Percentiles rank a stretch among this genome's conserved stretches.
These are phyloP conservation scores for Saccharomycopsis microspora DNA, from an alignment of 805 yeast genomes.

Conservation along the genomic window DNA sequence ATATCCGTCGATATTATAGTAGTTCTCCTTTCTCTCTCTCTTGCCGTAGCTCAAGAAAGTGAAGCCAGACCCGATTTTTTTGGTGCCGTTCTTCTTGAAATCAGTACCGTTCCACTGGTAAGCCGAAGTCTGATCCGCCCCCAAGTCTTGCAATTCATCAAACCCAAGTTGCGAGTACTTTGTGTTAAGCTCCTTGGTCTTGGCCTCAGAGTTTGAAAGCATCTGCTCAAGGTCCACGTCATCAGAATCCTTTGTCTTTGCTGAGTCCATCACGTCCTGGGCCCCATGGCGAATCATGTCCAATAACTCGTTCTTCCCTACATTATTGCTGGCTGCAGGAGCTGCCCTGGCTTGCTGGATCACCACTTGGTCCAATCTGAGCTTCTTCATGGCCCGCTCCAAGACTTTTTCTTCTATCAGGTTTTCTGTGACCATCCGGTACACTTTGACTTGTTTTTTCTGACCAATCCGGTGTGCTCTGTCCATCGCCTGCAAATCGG, in stretches of 20 bases:
- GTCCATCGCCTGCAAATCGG: conserved; percentile 84
- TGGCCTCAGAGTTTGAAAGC: conserved; percentile 47
- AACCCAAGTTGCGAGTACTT: conserved; percentile 60
- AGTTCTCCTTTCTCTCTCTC: conserved; percentile 75
- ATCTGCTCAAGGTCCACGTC: conserved; percentile 53
- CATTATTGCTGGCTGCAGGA: conserved; percentile 26
- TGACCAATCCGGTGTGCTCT: conserved; percentile 86
- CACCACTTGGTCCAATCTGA: conserved; percentile 70
- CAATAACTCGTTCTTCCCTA: conserved; percentile 59
- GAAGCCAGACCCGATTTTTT: conserved; percentile 35
- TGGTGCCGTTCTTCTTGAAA: conserved; percentile 52
- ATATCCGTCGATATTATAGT: conserved; percentile 81
- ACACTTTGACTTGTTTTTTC: conserved; percentile 72
- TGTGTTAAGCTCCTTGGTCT: conserved; percentile 48
- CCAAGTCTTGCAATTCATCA: conserved; percentile 58
- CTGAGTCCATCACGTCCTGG: conserved; percentile 38
- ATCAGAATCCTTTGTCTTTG: conserved; percentile 26
- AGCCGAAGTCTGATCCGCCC: conserved; percentile 50
- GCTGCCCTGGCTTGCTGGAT: conserved; percentile 60
- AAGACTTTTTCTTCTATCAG: conserved; percentile 77
- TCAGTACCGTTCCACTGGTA: conserved; percentile 86
- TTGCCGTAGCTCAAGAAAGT: conserved; percentile 81
- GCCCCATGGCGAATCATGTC: conserved; percentile 84
- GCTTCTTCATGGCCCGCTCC: conserved; percentile 72
- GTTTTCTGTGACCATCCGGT: conserved; percentile 67